Conservation (phyloP, 192 early-diverging fungal genomes). For the Coemansia sp. region DNA sequence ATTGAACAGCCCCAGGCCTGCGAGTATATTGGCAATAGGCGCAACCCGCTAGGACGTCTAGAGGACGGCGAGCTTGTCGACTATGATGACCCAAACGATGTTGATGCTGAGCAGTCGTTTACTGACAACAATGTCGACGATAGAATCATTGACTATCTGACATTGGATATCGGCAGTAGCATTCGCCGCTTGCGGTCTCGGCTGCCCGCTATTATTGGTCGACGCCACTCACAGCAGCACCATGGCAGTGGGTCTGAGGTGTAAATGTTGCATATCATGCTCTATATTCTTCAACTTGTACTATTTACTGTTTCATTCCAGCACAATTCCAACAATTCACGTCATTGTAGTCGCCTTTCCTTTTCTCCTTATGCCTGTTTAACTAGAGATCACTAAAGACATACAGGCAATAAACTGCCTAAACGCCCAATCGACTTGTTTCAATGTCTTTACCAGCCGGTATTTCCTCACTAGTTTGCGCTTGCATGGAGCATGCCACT, state of each 20-base stretch:
- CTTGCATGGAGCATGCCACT: too few relatives aligned
- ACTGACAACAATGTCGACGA: constrained; percentile 45
- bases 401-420: too few relatives aligned
- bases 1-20: constrained; percentile 14
- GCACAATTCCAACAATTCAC: too few relatives aligned
- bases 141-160: constrained; percentile 38
- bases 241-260: too few relatives aligned
- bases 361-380: not conserved
- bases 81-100: constrained; percentile 42
- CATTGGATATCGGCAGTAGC: constrained; percentile 17
- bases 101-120: constrained; percentile 34
- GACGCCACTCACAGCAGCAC: too few relatives aligned
- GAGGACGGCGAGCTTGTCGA: constrained; percentile 47
- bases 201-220: constrained; percentile 12
- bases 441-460: too few relatives aligned
- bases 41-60: constrained; percentile 37
- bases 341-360: not conserved
- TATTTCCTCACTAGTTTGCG: not conserved
- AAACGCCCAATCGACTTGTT: too few relatives aligned
- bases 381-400: too few relatives aligned
- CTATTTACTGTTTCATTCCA: too few relatives aligned
- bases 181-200: constrained; percentile 24
- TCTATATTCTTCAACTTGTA: too few relatives aligned
- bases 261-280: too few relatives aligned
- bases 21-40: constrained; percentile 40